Evolutionary conservation across 352 stramenopile genomes (phyloP).

Genomic region (Phytophthora ramorum): DNA sequence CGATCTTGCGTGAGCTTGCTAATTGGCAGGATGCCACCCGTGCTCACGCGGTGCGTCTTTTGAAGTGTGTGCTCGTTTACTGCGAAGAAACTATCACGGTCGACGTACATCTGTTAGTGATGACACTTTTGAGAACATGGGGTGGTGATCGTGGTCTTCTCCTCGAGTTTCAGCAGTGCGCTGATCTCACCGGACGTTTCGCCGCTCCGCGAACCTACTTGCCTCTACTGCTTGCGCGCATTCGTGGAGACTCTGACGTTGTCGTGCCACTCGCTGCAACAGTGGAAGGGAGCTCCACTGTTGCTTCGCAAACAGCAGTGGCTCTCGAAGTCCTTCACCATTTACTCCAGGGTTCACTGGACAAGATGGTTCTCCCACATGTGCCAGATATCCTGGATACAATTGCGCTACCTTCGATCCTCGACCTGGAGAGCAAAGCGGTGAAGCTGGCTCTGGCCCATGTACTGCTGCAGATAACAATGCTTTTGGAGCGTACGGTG

Average conservation of each 20-base stretch:
- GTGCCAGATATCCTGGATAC: constrained; percentile 61
- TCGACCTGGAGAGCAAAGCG: constrained; percentile 50
- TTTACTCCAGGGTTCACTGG: constrained; percentile 67
- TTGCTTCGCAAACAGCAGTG: constrained; percentile 27
- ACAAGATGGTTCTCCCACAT: constrained; percentile 65
- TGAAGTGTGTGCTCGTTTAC: constrained; percentile 93
- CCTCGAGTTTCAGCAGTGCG: constrained; percentile 39
- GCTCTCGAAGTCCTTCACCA: constrained; percentile 58
- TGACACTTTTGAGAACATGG: constrained; percentile 70
- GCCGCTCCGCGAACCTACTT: constrained; percentile 72
- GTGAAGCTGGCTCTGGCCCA: constrained; percentile 42
- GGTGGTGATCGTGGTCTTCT: constrained; percentile 38
- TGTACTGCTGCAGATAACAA: constrained; percentile 42
- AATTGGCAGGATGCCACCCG: constrained; percentile 92
- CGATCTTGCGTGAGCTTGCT: constrained; percentile 89
- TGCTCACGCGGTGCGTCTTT: constrained; percentile 82
- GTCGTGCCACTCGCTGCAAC: constrained; percentile 26
- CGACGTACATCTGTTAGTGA: constrained; percentile 82
- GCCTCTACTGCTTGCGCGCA: constrained; percentile 60
- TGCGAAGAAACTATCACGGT: constrained; percentile 95
- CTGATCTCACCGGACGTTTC: constrained; percentile 71
- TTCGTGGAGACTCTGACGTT: constrained; percentile 61
- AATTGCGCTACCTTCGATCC: constrained; percentile 43
- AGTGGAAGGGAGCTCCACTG: constrained; percentile 22
- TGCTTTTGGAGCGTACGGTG: constrained; percentile 58